phyloP scores from a whole-genome alignment of 2,329 filamentous ascomycete genomes.

The Ilyonectria robusta region DNA sequence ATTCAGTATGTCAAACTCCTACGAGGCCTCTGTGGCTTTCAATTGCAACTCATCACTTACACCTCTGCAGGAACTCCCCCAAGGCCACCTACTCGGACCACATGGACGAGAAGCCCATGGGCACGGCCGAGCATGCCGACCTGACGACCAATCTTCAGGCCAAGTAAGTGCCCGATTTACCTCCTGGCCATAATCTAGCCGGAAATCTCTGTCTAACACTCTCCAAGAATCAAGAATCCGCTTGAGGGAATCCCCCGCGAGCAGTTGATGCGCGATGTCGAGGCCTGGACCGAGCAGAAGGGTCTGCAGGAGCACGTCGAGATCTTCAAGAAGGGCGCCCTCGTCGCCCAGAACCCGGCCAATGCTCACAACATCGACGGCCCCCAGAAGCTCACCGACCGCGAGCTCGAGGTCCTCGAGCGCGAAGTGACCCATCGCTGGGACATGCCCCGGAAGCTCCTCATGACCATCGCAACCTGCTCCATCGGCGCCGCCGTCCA shows the following conservation, averaged over 20 bases:
- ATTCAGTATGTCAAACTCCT: conserved; percentile 33
- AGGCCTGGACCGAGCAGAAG: conserved; percentile 70
- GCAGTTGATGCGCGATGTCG: conserved; percentile 71
- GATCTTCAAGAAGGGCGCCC: conserved; percentile 70
- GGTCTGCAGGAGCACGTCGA: conserved; percentile 71
- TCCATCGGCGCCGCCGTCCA: conserved; percentile 78
- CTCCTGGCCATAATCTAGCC: neutral
- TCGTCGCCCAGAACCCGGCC: conserved; percentile 71
- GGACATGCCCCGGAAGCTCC: conserved; percentile 73
- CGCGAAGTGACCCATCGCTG: conserved; percentile 77
- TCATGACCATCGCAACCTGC: conserved; percentile 76
- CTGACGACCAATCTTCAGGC: conserved; percentile 59
- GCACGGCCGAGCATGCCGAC: conserved; percentile 52
- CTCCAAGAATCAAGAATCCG: conserved; percentile 61
- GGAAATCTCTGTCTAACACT: neutral
- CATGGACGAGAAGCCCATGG: conserved; percentile 48
- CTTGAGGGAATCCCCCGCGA: conserved; percentile 64
- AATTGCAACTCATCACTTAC: conserved; percentile 9
- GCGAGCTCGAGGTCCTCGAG: conserved; percentile 61
- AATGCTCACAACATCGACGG: conserved; percentile 68
- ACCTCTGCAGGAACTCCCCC: conserved; percentile 16
- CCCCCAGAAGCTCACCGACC: conserved; percentile 63
- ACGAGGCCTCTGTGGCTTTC: neutral
- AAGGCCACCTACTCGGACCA: conserved; percentile 34
- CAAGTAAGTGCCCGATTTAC: conserved; percentile 52